These are phyloP conservation scores for Pseudonectria buxi DNA, from an alignment of 2,329 filamentous ascomycete genomes.

Conservation along the genomic window DNA sequence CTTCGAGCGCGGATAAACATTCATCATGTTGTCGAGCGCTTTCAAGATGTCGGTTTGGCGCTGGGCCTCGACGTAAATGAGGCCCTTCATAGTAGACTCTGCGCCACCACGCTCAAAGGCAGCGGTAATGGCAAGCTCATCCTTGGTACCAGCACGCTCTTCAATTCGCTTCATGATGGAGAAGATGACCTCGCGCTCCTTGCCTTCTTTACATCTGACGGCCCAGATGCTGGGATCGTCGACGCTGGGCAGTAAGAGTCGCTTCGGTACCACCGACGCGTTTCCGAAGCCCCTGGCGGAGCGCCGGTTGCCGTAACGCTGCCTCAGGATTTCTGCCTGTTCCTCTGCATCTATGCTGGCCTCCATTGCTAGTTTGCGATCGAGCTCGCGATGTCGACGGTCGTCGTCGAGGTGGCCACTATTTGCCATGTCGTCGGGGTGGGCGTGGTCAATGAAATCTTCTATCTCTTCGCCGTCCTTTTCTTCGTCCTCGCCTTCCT, in stretches of 20 bases:
- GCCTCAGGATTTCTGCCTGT: conserved; percentile 76
- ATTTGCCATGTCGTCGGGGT: conserved; percentile 83
- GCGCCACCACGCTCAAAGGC: conserved; percentile 83
- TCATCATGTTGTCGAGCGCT: conserved; percentile 75
- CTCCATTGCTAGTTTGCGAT: conserved; percentile 82
- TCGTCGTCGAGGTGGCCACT: conserved; percentile 79
- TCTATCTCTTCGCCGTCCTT: conserved; percentile 79
- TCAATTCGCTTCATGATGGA: conserved; percentile 83
- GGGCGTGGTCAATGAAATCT: conserved; percentile 80
- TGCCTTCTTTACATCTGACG: conserved; percentile 86
- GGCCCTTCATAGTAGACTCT: conserved; percentile 79
- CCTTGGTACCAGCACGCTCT: conserved; percentile 69
- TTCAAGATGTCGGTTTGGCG: conserved; percentile 79
- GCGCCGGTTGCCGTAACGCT: conserved; percentile 79
- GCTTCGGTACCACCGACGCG: conserved; percentile 73
- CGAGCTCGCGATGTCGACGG: conserved; percentile 85
- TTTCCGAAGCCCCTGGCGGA: conserved; percentile 59
- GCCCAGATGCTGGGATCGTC: conserved; percentile 96
- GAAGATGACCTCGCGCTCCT: conserved; percentile 86
- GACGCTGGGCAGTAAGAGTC: conserved; percentile 82
- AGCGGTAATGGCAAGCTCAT: conserved; percentile 76
- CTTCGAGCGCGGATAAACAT: conserved; percentile 83
- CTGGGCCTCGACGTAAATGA: conserved; percentile 89
- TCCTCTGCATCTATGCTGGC: conserved; percentile 89
- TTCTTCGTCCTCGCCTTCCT: conserved; percentile 81